These are phyloP conservation scores for Naganishia antarctica DNA, from an alignment of 768 basidiomycete genomes.

Conservation along the genomic window DNA sequence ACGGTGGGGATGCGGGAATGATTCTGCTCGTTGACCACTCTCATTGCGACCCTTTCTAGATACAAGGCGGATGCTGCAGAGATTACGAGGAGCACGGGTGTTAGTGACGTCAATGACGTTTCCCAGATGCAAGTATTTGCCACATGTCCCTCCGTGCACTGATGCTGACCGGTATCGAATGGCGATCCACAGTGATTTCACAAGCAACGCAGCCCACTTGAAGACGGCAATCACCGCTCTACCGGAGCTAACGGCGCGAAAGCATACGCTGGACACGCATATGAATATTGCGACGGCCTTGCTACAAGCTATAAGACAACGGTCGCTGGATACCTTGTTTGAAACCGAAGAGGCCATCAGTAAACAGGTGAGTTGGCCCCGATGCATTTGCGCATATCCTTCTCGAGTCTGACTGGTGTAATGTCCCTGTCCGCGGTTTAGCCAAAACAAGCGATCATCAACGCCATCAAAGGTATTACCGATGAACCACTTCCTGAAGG, in stretches of 20 bases:
- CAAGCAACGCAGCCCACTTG: conserved; percentile 85
- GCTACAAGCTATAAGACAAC: conserved; percentile 87
- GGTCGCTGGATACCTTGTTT: conserved; percentile 94
- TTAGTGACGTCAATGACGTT: conserved; percentile 92
- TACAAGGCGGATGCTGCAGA: conserved; percentile 92
- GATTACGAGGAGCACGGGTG: conserved; percentile 89
- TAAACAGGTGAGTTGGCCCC: conserved; percentile 73
- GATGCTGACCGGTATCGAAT: no score
- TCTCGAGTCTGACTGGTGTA: neutral
- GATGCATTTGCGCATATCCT: no score
- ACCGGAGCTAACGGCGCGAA: conserved; percentile 92
- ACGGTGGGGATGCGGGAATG: neutral
- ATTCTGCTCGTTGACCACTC: conserved; percentile 1
- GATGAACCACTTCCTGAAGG: conserved; percentile 49
- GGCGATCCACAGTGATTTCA: conserved; percentile 63
- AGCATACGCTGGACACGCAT: conserved; percentile 92
- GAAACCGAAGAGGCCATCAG: conserved; percentile 86
- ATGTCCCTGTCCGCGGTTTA: neutral
- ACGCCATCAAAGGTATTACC: conserved; percentile 65
- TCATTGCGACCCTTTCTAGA: conserved; percentile 26
- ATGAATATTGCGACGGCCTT: conserved; percentile 98
- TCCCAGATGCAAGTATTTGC: conserved; percentile 70
- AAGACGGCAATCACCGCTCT: conserved; percentile 96
- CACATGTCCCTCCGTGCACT: neutral
- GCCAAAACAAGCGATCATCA: conserved; percentile 66